A percentile compares a stretch with the other conserved stretches of the same genome.
phyloP scores from a whole-genome alignment of 352 stramenopile species.

The Globisporangium splendens region DNA sequence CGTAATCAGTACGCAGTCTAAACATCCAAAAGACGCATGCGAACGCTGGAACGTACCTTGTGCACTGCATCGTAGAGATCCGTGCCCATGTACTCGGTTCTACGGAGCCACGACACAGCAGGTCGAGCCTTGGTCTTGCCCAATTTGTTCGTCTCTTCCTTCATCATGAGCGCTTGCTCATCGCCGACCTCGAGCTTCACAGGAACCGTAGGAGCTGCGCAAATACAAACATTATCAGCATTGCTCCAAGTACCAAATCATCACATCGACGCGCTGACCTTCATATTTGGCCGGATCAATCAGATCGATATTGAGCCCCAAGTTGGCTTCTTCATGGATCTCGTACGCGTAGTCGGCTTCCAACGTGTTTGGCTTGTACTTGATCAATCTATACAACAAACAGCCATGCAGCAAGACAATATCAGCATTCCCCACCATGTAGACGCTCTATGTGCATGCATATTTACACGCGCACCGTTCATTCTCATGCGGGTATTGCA shows the following conservation, averaged over 20 bases:
- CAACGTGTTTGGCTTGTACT: slow-evolving; percentile 85
- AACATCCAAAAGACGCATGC: no score
- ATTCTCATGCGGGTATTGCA: slow-evolving; percentile 76
- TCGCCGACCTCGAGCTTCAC: slow-evolving; percentile 64
- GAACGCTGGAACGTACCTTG: slow-evolving; percentile 28
- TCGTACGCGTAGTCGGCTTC: slow-evolving; percentile 86
- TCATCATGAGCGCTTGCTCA: slow-evolving; percentile 78
- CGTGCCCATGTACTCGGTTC: slow-evolving; percentile 85
- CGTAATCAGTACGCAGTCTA: no score
- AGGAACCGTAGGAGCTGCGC: slow-evolving; percentile 43
- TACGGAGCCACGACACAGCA: slow-evolving; percentile 73
- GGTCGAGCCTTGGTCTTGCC: slow-evolving; percentile 64
- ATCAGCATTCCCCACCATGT: neutral
- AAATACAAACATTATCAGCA: slow-evolving; percentile 7
- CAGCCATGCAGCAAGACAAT: neutral
- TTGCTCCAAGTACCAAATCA: neutral
- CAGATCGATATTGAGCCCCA: slow-evolving; percentile 77
- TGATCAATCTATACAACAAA: slow-evolving; percentile 51
- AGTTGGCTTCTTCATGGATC: slow-evolving; percentile 78
- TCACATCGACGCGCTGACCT: slow-evolving; percentile 24
- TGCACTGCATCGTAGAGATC: slow-evolving; percentile 83
- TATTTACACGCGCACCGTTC: slow-evolving; percentile 59
- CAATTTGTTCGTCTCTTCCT: slow-evolving; percentile 49
- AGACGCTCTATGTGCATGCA: neutral
- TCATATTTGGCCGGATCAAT: slow-evolving; percentile 86